Conservation (phyloP, 352 stramenopile genomes). For the Hyaloperonospora brassicae region DNA sequence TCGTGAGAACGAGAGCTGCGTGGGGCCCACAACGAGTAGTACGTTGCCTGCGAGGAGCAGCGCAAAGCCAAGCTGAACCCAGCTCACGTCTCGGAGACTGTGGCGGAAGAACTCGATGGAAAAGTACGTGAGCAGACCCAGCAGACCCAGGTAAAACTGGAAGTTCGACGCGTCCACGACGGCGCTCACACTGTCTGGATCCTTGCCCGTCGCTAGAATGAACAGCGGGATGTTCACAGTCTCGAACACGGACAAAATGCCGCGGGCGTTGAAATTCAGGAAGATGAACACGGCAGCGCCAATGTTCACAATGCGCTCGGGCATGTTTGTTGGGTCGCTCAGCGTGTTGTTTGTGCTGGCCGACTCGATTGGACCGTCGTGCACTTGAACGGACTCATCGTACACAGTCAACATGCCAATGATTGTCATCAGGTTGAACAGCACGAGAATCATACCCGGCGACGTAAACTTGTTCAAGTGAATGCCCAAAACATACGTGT, state of each 20-base stretch:
- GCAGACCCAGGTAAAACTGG: slow-evolving; percentile 62
- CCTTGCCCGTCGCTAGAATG: slow-evolving; percentile 46
- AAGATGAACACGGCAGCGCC: slow-evolving; percentile 61
- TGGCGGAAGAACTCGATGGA: slow-evolving; percentile 64
- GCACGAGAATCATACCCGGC: slow-evolving; percentile 46
- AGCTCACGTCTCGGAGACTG: slow-evolving; percentile 46
- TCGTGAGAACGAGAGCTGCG: slow-evolving; percentile 33
- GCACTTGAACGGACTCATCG: slow-evolving; percentile 37
- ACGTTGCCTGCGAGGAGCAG: slow-evolving; percentile 54
- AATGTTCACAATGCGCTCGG: slow-evolving; percentile 52
- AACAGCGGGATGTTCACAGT: slow-evolving; percentile 73
- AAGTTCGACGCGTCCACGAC: slow-evolving; percentile 62
- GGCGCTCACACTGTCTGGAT: slow-evolving; percentile 35
- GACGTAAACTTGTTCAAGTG: slow-evolving; percentile 66
- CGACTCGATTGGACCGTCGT: slow-evolving; percentile 41
- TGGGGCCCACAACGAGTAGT: slow-evolving; percentile 35
- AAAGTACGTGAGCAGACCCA: slow-evolving; percentile 66
- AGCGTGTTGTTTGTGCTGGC: slow-evolving; percentile 33
- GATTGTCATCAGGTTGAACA: slow-evolving; percentile 51
- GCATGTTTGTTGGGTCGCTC: slow-evolving; percentile 37
- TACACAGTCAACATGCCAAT: slow-evolving; percentile 47
- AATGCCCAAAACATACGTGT: slow-evolving; percentile 40
- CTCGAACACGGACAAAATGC: slow-evolving; percentile 70
- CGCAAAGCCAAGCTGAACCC: slow-evolving; percentile 54
- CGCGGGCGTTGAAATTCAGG: slow-evolving; percentile 62